Percentiles rank a stretch among this genome's conserved stretches.
These are phyloP conservation scores for Aspergillus sparsus DNA, from an alignment of 495 filamentous ascomycete species.

Conservation along the genomic window DNA sequence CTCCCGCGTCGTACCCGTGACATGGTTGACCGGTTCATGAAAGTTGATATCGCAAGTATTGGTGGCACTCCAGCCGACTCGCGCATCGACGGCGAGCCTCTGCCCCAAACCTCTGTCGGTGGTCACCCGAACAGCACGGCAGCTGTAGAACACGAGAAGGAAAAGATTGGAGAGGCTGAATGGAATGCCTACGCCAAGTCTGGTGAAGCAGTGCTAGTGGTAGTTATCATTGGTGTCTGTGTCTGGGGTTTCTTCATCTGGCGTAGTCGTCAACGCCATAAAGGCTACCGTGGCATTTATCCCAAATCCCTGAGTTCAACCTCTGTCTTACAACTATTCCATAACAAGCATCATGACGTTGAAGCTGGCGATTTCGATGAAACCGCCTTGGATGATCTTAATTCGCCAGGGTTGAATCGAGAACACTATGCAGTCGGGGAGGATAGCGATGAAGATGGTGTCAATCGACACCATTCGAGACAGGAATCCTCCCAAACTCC, in stretches of 20 bases:
- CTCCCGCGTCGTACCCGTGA: slow-evolving; percentile 83
- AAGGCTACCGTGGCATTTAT: slow-evolving; percentile 50
- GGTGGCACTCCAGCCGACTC: slow-evolving; percentile 83
- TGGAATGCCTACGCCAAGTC: slow-evolving; percentile 92
- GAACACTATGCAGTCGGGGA: slow-evolving; percentile 49
- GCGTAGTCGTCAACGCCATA: slow-evolving; percentile 62
- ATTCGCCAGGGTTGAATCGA: slow-evolving; percentile 43
- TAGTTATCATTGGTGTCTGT: slow-evolving; percentile 76
- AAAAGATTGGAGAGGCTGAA: slow-evolving; percentile 79
- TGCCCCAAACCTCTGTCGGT: slow-evolving; percentile 80
- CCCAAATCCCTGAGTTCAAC: slow-evolving; percentile 34
- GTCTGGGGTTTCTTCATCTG: slow-evolving; percentile 87
- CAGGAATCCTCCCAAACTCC: slow-evolving; percentile 8
- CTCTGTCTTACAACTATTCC: slow-evolving; percentile 40
- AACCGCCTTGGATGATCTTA: slow-evolving; percentile 76
- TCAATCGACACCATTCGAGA: slow-evolving; percentile 17
- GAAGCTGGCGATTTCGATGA: slow-evolving; percentile 92
- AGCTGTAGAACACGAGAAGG: slow-evolving; percentile 70
- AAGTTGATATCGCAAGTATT: slow-evolving; percentile 88
- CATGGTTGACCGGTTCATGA: slow-evolving; percentile 97
- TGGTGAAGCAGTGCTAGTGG: slow-evolving; percentile 83
- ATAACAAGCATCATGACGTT: slow-evolving; percentile 60
- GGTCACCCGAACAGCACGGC: slow-evolving; percentile 79
- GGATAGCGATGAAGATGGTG: slow-evolving; percentile 44
- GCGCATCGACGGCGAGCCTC: slow-evolving; percentile 85